Conservation (phyloP, 78 protist species). For the Pigoraptor vietnamica region DNA sequence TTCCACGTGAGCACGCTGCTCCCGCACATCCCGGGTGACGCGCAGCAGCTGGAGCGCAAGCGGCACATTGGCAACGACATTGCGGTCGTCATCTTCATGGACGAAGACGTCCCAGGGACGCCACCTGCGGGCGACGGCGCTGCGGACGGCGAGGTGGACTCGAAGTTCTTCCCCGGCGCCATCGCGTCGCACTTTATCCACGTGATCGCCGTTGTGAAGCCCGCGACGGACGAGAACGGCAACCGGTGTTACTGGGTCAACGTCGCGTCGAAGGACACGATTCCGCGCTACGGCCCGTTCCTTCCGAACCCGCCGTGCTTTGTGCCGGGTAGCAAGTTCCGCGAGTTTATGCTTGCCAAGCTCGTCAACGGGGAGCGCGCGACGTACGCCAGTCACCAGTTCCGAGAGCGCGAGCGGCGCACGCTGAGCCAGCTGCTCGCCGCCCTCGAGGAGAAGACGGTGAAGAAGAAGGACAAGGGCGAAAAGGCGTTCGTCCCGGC, state of each 20-base stretch:
- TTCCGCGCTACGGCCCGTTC: neutral
- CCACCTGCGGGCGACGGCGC: no score
- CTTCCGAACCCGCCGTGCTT: neutral
- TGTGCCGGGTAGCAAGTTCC: neutral
- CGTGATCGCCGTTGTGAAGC: neutral
- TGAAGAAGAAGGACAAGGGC: neutral
- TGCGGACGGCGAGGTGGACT: neutral
- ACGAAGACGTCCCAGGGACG: slow-evolving; percentile 11
- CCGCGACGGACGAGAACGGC: neutral
- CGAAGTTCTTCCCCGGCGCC: neutral
- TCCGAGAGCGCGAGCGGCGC: neutral
- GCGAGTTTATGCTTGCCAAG: neutral
- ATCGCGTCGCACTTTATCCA: neutral
- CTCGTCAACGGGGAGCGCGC: neutral
- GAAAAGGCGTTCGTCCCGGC: neutral
- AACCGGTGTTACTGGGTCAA: neutral
- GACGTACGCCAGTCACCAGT: neutral
- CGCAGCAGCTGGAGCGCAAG: slow-evolving; percentile 29
- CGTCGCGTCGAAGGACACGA: neutral
- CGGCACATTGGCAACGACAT: slow-evolving; percentile 42
- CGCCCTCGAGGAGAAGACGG: neutral
- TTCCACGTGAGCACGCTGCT: slow-evolving; percentile 28
- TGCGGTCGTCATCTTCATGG: slow-evolving; percentile 10
- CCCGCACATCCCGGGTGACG: slow-evolving; percentile 1
- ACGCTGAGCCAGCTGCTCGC: neutral